phyloP scores from a whole-genome alignment of 164 flowering plant genomes.

The Sedum album region DNA sequence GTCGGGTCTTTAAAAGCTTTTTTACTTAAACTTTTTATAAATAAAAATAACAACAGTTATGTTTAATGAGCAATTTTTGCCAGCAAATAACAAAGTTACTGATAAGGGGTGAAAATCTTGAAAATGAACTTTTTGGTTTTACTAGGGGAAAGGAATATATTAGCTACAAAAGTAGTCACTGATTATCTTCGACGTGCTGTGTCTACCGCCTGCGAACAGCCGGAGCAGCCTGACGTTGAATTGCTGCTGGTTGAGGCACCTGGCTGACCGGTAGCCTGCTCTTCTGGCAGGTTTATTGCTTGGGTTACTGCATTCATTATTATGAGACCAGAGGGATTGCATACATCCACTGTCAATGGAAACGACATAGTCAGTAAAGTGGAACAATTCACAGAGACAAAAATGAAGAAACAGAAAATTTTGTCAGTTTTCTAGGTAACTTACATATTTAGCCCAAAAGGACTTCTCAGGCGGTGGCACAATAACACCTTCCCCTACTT shows the following conservation, averaged over 20 bases:
- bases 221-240: slow-evolving; percentile 46
- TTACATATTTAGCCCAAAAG: slow-evolving; percentile 97
- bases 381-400: neutral
- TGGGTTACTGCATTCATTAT: slow-evolving; percentile 95
- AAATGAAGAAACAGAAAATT: neutral
- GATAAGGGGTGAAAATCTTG: neutral
- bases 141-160: neutral
- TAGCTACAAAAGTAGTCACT: neutral
- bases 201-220: slow-evolving; percentile 63
- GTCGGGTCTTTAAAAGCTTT: no score
- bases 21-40: no score
- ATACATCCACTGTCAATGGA: slow-evolving; percentile 90
- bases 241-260: slow-evolving; percentile 28
- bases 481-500: slow-evolving; percentile 62
- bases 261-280: slow-evolving; percentile 55
- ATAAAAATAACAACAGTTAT: no score
- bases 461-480: slow-evolving; percentile 67
- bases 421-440: slow-evolving; percentile 15
- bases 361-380: neutral
- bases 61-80: no score
- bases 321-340: slow-evolving; percentile 76
- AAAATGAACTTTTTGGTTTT: neutral
- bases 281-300: slow-evolving; percentile 95
- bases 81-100: no score
- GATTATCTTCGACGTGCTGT: neutral